Evolutionary conservation across 345 rosid genomes (phyloP), one percentile per base, ranked within the genome.

Genomic region (Sisymbrium altissimum): DNA sequence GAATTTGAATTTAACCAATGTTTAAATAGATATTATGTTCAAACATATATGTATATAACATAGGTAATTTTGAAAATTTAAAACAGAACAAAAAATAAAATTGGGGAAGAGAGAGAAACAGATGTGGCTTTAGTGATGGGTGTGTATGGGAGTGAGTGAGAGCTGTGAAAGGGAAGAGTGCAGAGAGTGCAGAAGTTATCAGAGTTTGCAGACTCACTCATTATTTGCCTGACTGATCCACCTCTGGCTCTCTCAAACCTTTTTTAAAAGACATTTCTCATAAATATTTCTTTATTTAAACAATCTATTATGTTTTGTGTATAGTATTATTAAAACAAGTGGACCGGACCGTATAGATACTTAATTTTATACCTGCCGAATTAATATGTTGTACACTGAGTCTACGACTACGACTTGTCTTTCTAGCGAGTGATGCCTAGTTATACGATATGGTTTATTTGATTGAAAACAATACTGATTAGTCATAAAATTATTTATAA

Each of bases 131-230:
- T 30, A 70, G 66, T 57, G 65, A 69, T 70, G 65, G 68, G 60
- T 48, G 49, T 62, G 75, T 62, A 30, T 72, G 69, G 69, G 69
- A 72, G 76, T 72, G 76, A 72, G 76, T 48, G 69, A 61, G 69
- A 72, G 76, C 69, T 72, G 76, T 72, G 76, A 72, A 72, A 62
- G 69, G 62, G 41, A 62, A 71, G 76, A 71, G 53, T 72, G 69
- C 76, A 72, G 69, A 71, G 76, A 71, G 53, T 72, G 69, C 76
- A 72, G 69, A 72, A 63, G 62, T 52, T 50, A 3, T 71, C 76
- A 62, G 76, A 62, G 61, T 52, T 29, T 72, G 69, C 69, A 62
- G 76, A 62, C 68, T 72, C 76, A 62, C 69, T 72, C 76, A 72
- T 62, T 72, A 72, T 72, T 72, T 72, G 43, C 62, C 29, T 72